Evolutionary conservation across 495 filamentous ascomycete genomes (phyloP), one percentile per base, ranked within the genome.

Genomic region (Diplogelasinospora grovesii): DNA sequence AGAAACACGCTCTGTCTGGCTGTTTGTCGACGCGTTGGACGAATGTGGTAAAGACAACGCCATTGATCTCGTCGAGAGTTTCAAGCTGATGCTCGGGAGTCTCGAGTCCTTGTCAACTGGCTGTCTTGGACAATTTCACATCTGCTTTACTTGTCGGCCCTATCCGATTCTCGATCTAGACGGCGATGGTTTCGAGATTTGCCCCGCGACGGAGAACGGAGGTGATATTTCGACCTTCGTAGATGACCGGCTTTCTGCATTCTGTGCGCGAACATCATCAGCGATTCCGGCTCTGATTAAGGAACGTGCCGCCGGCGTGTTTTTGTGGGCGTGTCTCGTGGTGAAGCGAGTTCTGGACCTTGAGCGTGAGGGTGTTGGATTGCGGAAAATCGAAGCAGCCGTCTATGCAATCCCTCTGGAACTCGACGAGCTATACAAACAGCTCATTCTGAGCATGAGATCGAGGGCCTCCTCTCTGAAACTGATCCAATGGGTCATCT

Each of bases 121-220:
- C 8, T 48, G 62, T n/a, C n/a, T n/a, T n/a, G n/a, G n/a, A n/a
- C n/a, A n/a, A n/a, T n/a, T n/a, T 34, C 53, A 20, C 2, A 59
- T 68, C 21, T 68, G 65, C 36, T 61, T 65, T 21, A 53, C 57
- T 14, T 66, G 65, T 42, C 63, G 63, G 1, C 56, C 62, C 36
- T 63, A 57, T 36, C 63, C 63, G 8, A 41, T 60, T 8, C 26
- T 59, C 8, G 30, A 30, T 18, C 29, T 54, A 8, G 42, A 59
- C 22, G 49, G 56, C 16, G 48, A 47, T 4, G 39, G 23, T 7
- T 36, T 52, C n/a, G 43, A 55, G 27, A 50, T 66, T 4, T 48
- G 39, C 34, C 18, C 54, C 3, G 59, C 58, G 33, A 10, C 54
- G 0, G 42, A 60, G 25, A 66, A 68, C 31, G 1, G 28, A 3